Base-by-base conservation (phyloP, 345 rosid species). In the Euphorbia tirucalli region DNA sequence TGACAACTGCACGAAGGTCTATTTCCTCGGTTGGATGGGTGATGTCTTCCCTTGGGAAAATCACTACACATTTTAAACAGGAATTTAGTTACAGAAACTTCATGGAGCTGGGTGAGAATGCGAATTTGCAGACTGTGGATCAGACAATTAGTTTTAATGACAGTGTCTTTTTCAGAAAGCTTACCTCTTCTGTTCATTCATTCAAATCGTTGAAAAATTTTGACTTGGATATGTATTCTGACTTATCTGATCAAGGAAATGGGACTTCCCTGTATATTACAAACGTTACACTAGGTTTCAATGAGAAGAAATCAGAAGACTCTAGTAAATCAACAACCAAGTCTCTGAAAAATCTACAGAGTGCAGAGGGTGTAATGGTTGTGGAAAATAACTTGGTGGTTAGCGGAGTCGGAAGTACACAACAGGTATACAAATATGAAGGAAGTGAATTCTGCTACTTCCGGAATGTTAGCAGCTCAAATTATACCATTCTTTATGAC, bases 401-500 rank as follows among this genome's bases (percentile, higher is more conserved):
- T 22, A 81, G 68, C 54, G 90, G 87, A 32, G 30, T 74, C 27
- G 85, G 87, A 57, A 84, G 84, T 50, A 91, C 91, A 3, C 78
- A 74, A 70, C 87, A 91, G 75, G 87, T 77, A 1, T 93, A 88
- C 78, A 59, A 74, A 39, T 89, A 85, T 39, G 65, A 71, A 31
- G 87, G 90, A 54, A 70, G 71, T 54, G 72, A 81, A 25, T 71
- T 75, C 30, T 93, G 98, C 82, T 93, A 86, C 78, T 86, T 84
- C 30, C 82, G 96, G 84, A 91, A 91, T 75, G 76, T 91, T 30
- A 89, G 94, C 80, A 89, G 89, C 82, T 88, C 79, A 27, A 90
- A 87, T 77, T 82, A 87, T 80, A 84, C 77, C 14, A 79, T 93
- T 78, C 71, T 85, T 4, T 79, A 85, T 68, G 94, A 93, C 57